phyloP scores from a whole-genome alignment of 2,329 filamentous ascomycete genomes.

The Periconia sp. region DNA sequence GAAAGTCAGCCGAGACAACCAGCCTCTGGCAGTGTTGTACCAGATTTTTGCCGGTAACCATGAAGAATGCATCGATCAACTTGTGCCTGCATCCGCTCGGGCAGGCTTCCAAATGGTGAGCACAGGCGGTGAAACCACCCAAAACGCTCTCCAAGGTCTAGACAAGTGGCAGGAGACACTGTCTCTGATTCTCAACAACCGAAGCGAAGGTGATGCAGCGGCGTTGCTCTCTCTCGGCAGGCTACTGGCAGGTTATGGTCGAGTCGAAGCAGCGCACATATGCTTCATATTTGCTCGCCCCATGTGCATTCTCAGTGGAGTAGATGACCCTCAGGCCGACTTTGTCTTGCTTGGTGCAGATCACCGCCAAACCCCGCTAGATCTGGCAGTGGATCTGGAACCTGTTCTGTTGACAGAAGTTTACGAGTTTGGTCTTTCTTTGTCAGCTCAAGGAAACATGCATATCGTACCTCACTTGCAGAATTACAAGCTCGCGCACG shows the following conservation, averaged over 20 bases:
- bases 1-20: conserved; percentile 73
- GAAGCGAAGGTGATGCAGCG: conserved; percentile 75
- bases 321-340: conserved; percentile 76
- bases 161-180: conserved; percentile 95
- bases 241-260: conserved; percentile 80
- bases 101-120: conserved; percentile 90
- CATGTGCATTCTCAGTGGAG: conserved; percentile 72
- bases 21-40: conserved; percentile 88
- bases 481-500: conserved; percentile 89
- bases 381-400: conserved; percentile 79
- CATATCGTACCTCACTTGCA: conserved; percentile 77
- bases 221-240: conserved; percentile 80
- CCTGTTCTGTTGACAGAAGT: conserved; percentile 92
- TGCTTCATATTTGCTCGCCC: conserved; percentile 86
- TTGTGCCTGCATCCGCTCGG: conserved; percentile 88
- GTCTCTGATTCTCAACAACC: conserved; percentile 82
- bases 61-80: conserved; percentile 92
- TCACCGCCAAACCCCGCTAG: conserved; percentile 69
- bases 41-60: conserved; percentile 91
- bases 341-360: conserved; percentile 87
- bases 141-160: conserved; percentile 78
- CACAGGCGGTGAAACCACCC: conserved; percentile 61
- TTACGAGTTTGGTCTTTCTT: conserved; percentile 84
- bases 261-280: conserved; percentile 88
- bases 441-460: conserved; percentile 58